Conservation (phyloP, 2,329 filamentous ascomycete species). For the Xylariaceae sp. region DNA sequence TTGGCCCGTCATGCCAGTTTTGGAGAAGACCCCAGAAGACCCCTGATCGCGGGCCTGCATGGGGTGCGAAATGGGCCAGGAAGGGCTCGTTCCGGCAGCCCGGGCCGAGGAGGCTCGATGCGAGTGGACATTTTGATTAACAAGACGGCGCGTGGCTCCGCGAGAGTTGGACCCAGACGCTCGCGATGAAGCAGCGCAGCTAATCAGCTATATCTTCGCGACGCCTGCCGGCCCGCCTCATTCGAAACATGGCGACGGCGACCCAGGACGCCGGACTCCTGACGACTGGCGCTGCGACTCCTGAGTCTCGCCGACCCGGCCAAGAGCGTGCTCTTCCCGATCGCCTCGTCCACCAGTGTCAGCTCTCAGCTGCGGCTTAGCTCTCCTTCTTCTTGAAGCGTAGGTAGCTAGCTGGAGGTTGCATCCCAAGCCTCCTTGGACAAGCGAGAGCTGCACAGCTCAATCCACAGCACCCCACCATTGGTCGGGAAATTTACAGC, state of each 20-base stretch:
- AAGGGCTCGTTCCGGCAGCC: slow-evolving; percentile 28
- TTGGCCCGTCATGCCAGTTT: neutral
- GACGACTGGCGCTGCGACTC: slow-evolving; percentile 8
- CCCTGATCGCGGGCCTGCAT: slow-evolving; percentile 1
- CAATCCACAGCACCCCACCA: slow-evolving; percentile 16
- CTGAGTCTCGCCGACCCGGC: slow-evolving; percentile 4
- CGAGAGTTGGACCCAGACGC: slow-evolving; percentile 12
- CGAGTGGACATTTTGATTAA: slow-evolving; percentile 29
- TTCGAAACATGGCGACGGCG: slow-evolving; percentile 16
- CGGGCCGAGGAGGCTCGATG: slow-evolving; percentile 30
- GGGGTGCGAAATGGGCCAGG: slow-evolving; percentile 3
- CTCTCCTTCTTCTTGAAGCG: slow-evolving; percentile 7
- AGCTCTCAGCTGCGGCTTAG: slow-evolving; percentile 9
- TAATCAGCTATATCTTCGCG: too few species aligned
- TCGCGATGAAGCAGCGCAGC: slow-evolving; percentile 1
- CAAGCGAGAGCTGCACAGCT: neutral
- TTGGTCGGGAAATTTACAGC: slow-evolving; percentile 27
- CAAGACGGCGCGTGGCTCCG: slow-evolving; percentile 32
- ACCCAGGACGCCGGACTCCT: neutral
- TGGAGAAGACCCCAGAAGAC: slow-evolving; percentile 10
- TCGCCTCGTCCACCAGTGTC: slow-evolving; percentile 2
- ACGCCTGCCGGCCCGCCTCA: slow-evolving; percentile 23
- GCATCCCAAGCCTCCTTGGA: too few species aligned
- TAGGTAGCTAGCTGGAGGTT: slow-evolving; percentile 3
- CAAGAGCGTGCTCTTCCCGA: slow-evolving; percentile 20